Evolutionary conservation across 805 yeast genomes (phyloP).

Genomic region (Brettanomyces naardenensis): DNA sequence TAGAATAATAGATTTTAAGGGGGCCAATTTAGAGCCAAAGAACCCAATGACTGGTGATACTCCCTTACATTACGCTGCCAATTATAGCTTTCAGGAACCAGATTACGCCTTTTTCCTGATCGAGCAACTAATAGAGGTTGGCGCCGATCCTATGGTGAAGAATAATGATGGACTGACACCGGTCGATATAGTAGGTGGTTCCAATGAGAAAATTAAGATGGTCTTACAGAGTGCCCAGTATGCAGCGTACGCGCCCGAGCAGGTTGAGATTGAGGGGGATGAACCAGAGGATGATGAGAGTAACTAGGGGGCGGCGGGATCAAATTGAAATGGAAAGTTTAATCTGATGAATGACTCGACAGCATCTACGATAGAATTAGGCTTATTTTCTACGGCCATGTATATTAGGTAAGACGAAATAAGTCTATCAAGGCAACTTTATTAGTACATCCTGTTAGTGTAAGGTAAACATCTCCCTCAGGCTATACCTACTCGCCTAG

Average conservation of each 20-base stretch:
- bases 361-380: too few species aligned
- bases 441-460: too few species aligned
- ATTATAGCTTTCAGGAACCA: constrained; percentile 69
- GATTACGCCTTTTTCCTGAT: constrained; percentile 76
- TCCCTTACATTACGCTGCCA: constrained; percentile 82
- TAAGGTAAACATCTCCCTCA: too few species aligned
- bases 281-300: constrained; percentile 27
- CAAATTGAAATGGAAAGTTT: neutral
- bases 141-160: constrained; percentile 66
- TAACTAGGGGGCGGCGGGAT: neutral
- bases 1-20: constrained; percentile 73
- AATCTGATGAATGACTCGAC: too few species aligned
- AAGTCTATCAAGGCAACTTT: too few species aligned
- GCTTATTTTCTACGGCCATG: too few species aligned
- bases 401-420: too few species aligned
- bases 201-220: constrained; percentile 49
- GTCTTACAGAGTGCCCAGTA: constrained; percentile 78
- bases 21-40: constrained; percentile 80
- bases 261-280: constrained; percentile 29
- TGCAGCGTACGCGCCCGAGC: constrained; percentile 41
- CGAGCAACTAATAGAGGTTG: constrained; percentile 83
- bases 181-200: constrained; percentile 49
- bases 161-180: constrained; percentile 68
- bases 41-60: constrained; percentile 73
- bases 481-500: too few species aligned